Conservation (phyloP, 179 eudicot species). For the Heliamphora ciliata region DNA sequence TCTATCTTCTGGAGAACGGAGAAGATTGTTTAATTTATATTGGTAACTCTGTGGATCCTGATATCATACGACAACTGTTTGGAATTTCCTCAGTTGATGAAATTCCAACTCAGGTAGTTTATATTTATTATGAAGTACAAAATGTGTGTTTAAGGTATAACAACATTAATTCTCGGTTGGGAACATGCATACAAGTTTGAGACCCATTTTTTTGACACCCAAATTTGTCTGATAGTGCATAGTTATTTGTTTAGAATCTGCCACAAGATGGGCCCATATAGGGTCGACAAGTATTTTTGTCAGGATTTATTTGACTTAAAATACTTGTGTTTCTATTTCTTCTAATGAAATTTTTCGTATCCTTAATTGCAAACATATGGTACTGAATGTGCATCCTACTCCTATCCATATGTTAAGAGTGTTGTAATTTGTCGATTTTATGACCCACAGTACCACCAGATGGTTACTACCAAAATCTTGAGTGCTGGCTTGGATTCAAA, state of each 20-base stretch:
- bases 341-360: not conserved
- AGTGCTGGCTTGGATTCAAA: too few relatives aligned
- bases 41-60: slow-evolving; percentile 54
- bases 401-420: not conserved
- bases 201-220: not conserved
- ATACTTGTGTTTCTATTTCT: not conserved
- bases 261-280: not conserved
- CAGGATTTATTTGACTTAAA: not conserved
- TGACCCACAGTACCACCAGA: too few relatives aligned
- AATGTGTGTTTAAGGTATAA: not conserved
- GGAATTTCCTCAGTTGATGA: slow-evolving; percentile 62
- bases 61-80: slow-evolving; percentile 48
- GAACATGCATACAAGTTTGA: not conserved
- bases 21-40: slow-evolving; percentile 70
- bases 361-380: not conserved
- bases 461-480: too few relatives aligned
- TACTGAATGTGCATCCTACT: slow-evolving; percentile 11
- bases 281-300: not conserved
- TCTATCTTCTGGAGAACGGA: slow-evolving; percentile 92
- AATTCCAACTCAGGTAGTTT: slow-evolving; percentile 69
- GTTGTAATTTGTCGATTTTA: not conserved
- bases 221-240: not conserved
- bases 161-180: not conserved
- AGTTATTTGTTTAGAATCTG: not conserved
- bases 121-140: not conserved